Percentiles rank a stretch among this genome's conserved stretches.
Evolutionary conservation across 2,329 filamentous ascomycete genomes (phyloP).

Genomic region (Trichoderma atroviride): DNA sequence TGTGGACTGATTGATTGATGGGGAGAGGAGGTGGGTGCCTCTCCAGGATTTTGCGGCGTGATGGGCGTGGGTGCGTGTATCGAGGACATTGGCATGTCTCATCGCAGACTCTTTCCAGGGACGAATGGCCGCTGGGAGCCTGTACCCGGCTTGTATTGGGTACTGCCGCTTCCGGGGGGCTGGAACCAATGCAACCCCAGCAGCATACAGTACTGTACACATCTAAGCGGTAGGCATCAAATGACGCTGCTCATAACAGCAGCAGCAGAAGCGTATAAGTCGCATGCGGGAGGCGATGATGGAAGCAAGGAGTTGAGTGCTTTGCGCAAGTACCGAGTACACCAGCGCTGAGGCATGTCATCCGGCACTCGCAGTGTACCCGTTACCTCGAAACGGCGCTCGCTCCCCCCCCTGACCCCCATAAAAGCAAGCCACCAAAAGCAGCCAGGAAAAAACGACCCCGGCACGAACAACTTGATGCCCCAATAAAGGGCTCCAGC

Average conservation of each 20-base stretch:
- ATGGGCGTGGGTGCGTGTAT: neutral
- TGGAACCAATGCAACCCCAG: neutral
- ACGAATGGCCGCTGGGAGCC: neutral
- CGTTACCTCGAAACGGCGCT: neutral
- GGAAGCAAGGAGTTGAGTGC: neutral
- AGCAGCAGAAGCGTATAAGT: slow-evolving; percentile 1
- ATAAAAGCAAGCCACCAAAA: neutral
- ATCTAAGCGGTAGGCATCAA: too few species aligned
- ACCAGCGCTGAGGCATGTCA: neutral
- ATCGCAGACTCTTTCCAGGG: neutral
- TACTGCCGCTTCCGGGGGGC: slow-evolving; percentile 16
- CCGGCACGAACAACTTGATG: neutral
- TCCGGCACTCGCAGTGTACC: neutral
- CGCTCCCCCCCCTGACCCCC: slow-evolving; percentile 7
- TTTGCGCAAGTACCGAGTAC: neutral
- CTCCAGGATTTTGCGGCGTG: slow-evolving; percentile 7
- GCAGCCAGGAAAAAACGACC: neutral
- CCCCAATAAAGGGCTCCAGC: neutral
- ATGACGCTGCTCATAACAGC: neutral
- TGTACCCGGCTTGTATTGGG: neutral
- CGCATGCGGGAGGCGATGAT: slow-evolving; percentile 5
- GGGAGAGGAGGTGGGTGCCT: neutral
- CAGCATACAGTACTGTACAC: neutral
- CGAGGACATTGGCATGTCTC: slow-evolving; percentile 1
- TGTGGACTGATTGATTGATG: neutral